Evolutionary conservation across 768 basidiomycete genomes (phyloP), one percentile per base, ranked within the genome.

Genomic region (Leucosporidium scottii): DNA sequence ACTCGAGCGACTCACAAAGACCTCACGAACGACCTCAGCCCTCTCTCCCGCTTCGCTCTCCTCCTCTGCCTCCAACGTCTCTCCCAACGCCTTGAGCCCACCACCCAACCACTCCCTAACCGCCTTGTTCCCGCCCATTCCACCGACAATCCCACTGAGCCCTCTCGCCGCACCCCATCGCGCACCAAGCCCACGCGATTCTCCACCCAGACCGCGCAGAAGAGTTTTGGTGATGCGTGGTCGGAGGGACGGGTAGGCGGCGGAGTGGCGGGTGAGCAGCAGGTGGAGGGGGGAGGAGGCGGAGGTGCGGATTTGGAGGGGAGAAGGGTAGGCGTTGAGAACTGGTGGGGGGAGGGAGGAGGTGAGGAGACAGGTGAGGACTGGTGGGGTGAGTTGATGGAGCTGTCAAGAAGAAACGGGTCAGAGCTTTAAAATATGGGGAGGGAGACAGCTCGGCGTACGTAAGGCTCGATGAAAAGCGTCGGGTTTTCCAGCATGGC

Each of bases 381-480:
- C 84, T 0, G 93, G 88, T 2, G 93, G 93, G 0, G 98, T 84
- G 21, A 98, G 83, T 87, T 98, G 94, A 75, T 98, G 96, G 7
- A 98, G 83, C 93, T 97, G 71, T 59, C 47, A 59, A n/a, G 57
- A 13, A 39, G n/a, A 13, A 44, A 13, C 39, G 15, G n/a, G 15
- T 28, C 34, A 83, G 90, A 76, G 51, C 51, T 53, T 44, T 13
- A 13, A 13, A 44, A n/a, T n/a, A n/a, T n/a, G 39, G 39, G 39
- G 8, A 17, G 13, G 15, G 15, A 17, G 15, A 44, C 8, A 17
- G 39, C 39, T 44, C 39, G 39, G 39, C 60, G 28, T 75, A 96
- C 93, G 76, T 96, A 98, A 54, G 94, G 96, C 78, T 99, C 96
- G 28, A 97, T 85, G 76, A 97, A 97, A 8, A 99, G 81, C 0